phyloP scores from a whole-genome alignment of 352 stramenopile genomes.

The Pythium scleroteichum region DNA sequence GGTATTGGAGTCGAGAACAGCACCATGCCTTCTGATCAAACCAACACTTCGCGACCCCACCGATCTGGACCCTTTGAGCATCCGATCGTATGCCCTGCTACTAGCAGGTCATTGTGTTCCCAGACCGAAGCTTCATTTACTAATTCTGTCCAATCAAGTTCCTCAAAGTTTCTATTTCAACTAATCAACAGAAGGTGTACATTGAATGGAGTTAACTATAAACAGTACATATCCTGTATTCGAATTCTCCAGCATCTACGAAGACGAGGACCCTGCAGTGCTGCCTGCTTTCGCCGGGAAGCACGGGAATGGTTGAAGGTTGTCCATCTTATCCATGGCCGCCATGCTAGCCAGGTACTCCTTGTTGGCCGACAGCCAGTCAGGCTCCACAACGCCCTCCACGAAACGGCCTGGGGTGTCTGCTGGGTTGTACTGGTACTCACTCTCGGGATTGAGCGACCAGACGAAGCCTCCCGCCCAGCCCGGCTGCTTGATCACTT shows the following conservation, averaged over 20 bases:
- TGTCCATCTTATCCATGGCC: constrained; percentile 48
- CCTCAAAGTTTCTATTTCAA: not conserved
- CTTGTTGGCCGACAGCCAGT: constrained; percentile 58
- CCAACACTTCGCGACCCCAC: no score
- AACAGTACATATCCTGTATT: no score
- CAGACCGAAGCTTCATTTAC: constrained; percentile 1
- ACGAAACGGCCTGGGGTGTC: constrained; percentile 39
- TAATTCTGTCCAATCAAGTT: not conserved
- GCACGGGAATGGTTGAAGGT: constrained; percentile 52
- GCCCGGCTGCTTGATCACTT: constrained; percentile 47
- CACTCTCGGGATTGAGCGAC: constrained; percentile 68
- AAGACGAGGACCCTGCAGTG: not conserved
- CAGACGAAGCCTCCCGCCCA: constrained; percentile 70
- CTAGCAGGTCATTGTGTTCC: no score
- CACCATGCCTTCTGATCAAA: not conserved
- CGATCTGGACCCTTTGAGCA: no score
- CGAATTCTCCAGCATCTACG: no score
- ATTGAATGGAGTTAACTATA: not conserved
- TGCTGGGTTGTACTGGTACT: constrained; percentile 61
- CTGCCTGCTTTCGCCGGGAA: constrained; percentile 28
- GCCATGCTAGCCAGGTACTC: constrained; percentile 45
- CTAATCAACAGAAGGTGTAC: not conserved
- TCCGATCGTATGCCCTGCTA: no score
- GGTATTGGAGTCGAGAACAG: not conserved
- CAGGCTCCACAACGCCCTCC: constrained; percentile 46